Conservation (phyloP, 371 early-diverging fungal genomes). For the Mucor plumbeus region DNA sequence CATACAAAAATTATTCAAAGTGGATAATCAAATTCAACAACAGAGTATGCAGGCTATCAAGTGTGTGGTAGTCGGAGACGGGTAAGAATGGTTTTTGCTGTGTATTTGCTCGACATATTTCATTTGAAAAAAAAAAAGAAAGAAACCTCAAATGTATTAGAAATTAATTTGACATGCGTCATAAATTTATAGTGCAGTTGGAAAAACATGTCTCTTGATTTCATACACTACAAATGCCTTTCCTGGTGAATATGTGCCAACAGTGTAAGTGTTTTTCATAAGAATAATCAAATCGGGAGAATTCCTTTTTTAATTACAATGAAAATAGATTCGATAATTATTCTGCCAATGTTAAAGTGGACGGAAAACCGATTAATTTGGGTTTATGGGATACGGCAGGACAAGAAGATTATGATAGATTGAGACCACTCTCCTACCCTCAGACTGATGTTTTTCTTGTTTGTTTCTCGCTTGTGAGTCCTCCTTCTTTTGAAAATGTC, state of each 20-base stretch:
- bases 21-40: slow-evolving; percentile 25
- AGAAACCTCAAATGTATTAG: background rate
- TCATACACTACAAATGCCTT: slow-evolving; percentile 96
- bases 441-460: slow-evolving; percentile 93
- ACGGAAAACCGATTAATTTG: slow-evolving; percentile 90
- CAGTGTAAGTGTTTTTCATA: slow-evolving; percentile 85
- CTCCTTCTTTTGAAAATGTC: slow-evolving; percentile 91
- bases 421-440: slow-evolving; percentile 92
- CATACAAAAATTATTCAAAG: slow-evolving; percentile 8
- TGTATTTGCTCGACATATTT: background rate
- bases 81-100: slow-evolving; percentile 53
- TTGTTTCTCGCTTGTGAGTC: slow-evolving; percentile 85
- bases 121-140: slow-evolving; percentile 45
- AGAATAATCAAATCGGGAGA: background rate
- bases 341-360: slow-evolving; percentile 92
- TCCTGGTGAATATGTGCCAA: slow-evolving; percentile 96
- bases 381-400: slow-evolving; percentile 99
- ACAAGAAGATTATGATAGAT: slow-evolving; percentile 96
- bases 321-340: slow-evolving; percentile 89
- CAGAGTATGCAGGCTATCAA: slow-evolving; percentile 92
- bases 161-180: background rate
- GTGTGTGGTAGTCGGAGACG: slow-evolving; percentile 97
- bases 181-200: slow-evolving; percentile 72
- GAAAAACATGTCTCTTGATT: slow-evolving; percentile 95
- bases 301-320: background rate